Percentiles rank a stretch among this genome's conserved stretches.
Conservation (phyloP, 768 basidiomycete species). For the Peribolospora kevripleyi region DNA sequence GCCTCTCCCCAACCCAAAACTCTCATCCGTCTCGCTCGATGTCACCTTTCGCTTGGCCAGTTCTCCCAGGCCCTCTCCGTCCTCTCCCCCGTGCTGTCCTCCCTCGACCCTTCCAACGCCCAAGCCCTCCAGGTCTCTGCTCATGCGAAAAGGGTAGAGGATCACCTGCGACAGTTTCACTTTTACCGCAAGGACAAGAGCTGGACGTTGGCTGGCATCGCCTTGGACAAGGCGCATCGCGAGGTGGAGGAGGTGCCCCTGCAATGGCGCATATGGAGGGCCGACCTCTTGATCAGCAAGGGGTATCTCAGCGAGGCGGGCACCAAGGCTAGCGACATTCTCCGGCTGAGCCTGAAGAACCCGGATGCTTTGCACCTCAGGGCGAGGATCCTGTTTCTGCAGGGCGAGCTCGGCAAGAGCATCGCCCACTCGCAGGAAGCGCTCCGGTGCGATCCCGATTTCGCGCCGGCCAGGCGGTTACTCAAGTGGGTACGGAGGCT, state of each 20-base stretch:
- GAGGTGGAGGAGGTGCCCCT: constrained; percentile 51
- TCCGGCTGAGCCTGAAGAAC: constrained; percentile 44
- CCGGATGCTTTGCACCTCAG: constrained; percentile 57
- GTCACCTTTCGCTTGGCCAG: constrained; percentile 55
- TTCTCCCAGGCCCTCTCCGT: constrained; percentile 42
- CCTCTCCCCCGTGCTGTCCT: constrained; percentile 31
- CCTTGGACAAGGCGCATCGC: constrained; percentile 43
- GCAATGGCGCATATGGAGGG: constrained; percentile 56
- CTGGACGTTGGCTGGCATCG: constrained; percentile 55
- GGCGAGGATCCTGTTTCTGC: constrained; percentile 52
- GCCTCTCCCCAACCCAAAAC: constrained; percentile 43
- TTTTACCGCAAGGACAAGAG: constrained; percentile 33
- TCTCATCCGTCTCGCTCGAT: constrained; percentile 54
- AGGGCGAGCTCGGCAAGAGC: constrained; percentile 43
- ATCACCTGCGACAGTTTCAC: constrained; percentile 41
- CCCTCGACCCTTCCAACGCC: constrained; percentile 37
- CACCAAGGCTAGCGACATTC: constrained; percentile 35
- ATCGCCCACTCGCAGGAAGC: constrained; percentile 46
- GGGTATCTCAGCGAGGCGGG: constrained; percentile 51
- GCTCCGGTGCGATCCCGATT: constrained; percentile 51
- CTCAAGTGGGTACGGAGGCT: constrained; percentile 61
- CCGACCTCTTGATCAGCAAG: constrained; percentile 50
- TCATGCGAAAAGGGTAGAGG: constrained; percentile 20
- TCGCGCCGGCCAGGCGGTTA: constrained; percentile 41
- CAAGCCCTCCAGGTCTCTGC: constrained; percentile 31